Conservation (phyloP, 73 alveolate species). For the Paramecium biaurelia region DNA sequence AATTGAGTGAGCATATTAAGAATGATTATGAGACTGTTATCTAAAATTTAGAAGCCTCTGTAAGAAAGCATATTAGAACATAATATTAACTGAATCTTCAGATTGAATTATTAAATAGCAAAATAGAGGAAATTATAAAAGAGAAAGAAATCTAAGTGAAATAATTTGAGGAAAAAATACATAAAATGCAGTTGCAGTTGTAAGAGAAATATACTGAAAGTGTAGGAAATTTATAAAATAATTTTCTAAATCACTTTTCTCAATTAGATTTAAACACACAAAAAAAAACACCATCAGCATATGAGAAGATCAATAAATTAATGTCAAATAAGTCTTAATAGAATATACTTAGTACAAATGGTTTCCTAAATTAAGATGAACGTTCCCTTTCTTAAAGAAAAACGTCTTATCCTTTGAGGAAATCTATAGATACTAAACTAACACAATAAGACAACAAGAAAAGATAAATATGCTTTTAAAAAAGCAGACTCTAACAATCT, state of each 20-base stretch:
- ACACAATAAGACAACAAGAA: neutral
- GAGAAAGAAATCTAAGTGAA: neutral
- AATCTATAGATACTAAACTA: neutral
- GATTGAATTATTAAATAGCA: neutral
- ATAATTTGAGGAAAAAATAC: neutral
- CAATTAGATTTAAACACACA: neutral
- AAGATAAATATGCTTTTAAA: neutral
- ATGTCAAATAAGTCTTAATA: neutral
- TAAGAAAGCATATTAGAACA: neutral
- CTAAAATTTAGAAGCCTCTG: neutral
- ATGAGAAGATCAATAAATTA: neutral
- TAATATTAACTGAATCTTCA: neutral
- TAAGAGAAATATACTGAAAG: neutral
- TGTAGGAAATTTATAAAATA: neutral
- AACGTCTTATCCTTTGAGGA: neutral
- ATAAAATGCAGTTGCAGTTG: neutral
- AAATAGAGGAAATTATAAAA: neutral
- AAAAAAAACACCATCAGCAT: neutral
- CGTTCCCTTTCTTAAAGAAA: slow-evolving; percentile 14
- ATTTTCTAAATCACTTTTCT: neutral
- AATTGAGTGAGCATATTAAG: neutral
- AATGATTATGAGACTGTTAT: neutral
- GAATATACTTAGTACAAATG: neutral
- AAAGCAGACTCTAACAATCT: neutral
- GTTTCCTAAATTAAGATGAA: neutral